Base-by-base conservation (phyloP, 371 early-diverging fungal genomes). In the Circinella minor region DNA sequence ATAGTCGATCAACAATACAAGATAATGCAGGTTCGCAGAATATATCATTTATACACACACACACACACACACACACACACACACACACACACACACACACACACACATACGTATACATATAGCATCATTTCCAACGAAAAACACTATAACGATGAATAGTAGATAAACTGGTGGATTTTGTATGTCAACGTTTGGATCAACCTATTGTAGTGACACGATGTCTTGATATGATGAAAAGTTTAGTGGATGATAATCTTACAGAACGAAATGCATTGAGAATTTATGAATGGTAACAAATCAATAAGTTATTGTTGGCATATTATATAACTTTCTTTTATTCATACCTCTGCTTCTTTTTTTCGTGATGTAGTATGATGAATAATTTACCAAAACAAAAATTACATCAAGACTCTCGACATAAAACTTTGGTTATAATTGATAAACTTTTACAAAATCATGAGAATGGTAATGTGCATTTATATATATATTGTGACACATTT, bases 331-430 rank as follows among this genome's bases (percentile, higher is more conserved):
- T 15, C 17, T 61, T 15, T 66, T 46, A 43, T 43, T 43, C 1
- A 43, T 3, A 9, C 6, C 6, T 43, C 43, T 11, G 11, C 43
- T 43, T 43, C 43, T 43, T 43, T 48, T 18, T 51, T 43, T 9
- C 34, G 27, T 15, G 7, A 17, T 17, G 14, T 38, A 46, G 47
- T 20, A 67, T 69, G 61, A 55, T 55, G n/a, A 55, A 20, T 36
- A 36, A 64, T 46, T 83, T 34, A 67, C 86, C 6, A 78, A 86
- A 20, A 72, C 81, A 65, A 84, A 86, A 69, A 90, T 15, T 65
- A 17, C 65, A 65, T 37, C 65, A 49, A n/a, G 65, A 65, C 37
- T 10, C 65, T 15, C 48, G 65, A n/a, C 36, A 65, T 36, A 65
- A 65, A 48, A 18, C 18, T 15, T 54, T 65, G 54, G 8, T 65